Base-by-base conservation (phyloP, 352 stramenopile species). In the Salisapilia sapeloensis region DNA sequence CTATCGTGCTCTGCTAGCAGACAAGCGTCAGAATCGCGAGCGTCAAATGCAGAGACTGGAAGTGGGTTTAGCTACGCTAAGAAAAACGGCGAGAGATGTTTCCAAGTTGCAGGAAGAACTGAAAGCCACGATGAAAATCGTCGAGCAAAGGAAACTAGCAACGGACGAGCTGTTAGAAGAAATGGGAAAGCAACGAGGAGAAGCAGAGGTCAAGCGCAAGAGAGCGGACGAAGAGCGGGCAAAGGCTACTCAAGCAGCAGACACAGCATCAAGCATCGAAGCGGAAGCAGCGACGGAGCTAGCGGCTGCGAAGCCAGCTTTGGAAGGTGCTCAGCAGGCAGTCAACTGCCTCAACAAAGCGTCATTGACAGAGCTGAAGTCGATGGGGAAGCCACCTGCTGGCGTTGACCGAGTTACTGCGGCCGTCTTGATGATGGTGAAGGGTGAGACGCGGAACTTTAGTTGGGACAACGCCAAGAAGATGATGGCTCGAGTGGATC, bases 391-490 rank as follows among this genome's bases (percentile, higher is more conserved):
- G 27, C 75, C 80, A 4, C 80, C 80, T 0, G 52, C 72, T 2
- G 80, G 80, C 10, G 78, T 94, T 1, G 80, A 91, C 20, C 93
- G 93, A 33, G 82, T 95, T 6, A 94, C 83, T 0, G 72, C 74
- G 5, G 78, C 77, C 0, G 57, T 95, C 20, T 48, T 96, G 1
- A 93, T 96, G 50, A 79, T 96, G 54, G 29, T 96, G n/a, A 94
- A 94, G 53, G 71, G 83, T 26, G 83, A 95, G 48, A 94, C 83
- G 22, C 90, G 90, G 36, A 93, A 94, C 42, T 92, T 96, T 29
- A 82, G 69, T 26, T 96, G 84, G 84, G 85, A 96, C 24, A 95
- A 93, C 40, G 84, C 84, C 8, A 96, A 94, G 60, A 96, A 94
- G 45, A 95, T 96, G 84, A 96, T 96, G 84, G 84, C 84, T 2